Conservation (phyloP, 768 basidiomycete species). For the Leccinum imitatum region DNA sequence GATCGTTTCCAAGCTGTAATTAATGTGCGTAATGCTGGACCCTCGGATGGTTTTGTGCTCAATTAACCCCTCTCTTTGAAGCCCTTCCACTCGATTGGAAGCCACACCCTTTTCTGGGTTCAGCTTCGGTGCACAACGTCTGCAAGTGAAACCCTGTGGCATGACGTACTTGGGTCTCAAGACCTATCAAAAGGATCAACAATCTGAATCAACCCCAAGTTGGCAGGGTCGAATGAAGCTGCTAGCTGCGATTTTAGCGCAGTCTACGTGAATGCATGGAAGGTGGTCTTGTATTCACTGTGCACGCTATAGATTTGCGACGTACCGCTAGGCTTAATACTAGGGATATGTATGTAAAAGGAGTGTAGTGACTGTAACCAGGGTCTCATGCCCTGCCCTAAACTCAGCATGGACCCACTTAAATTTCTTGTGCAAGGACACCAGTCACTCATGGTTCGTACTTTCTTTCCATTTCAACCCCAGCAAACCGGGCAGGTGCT, state of each 20-base stretch:
- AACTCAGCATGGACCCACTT: slow-evolving; percentile 29
- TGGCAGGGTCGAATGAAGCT: neutral
- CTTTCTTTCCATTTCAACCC: slow-evolving; percentile 1
- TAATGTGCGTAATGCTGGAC: neutral
- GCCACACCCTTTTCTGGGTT: neutral
- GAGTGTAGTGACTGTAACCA: neutral
- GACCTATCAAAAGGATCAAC: neutral
- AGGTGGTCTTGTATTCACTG: neutral
- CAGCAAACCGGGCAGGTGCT: neutral
- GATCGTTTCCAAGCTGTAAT: slow-evolving; percentile 66
- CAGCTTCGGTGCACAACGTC: neutral
- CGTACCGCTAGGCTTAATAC: neutral
- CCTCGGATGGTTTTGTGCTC: neutral
- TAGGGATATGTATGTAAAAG: neutral
- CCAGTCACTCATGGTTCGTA: slow-evolving; percentile 33
- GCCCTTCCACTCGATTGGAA: neutral
- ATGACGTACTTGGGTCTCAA: neutral
- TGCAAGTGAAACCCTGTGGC: neutral
- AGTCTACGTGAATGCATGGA: neutral
- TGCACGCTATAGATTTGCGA: neutral
- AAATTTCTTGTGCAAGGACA: slow-evolving; percentile 29
- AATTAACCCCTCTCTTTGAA: neutral
- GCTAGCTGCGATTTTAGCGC: no score
- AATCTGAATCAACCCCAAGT: neutral
- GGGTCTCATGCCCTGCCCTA: slow-evolving; percentile 38